These are phyloP conservation scores for Penstemon barbatus DNA, from an alignment of 257 asterid species.

Conservation along the genomic window DNA sequence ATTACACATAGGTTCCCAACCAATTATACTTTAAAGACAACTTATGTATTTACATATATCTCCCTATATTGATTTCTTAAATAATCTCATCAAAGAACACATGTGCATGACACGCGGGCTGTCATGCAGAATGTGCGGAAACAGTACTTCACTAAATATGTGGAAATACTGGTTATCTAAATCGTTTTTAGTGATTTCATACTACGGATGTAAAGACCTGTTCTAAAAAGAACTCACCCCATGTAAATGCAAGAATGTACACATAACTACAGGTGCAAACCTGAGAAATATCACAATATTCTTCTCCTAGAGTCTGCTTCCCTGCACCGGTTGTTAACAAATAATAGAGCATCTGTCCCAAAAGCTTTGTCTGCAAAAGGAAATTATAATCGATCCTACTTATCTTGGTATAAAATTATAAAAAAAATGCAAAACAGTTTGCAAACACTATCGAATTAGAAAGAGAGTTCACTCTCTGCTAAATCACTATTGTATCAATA, in stretches of 20 bases:
- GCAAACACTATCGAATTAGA: conserved; percentile 4
- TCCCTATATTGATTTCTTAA: not conserved
- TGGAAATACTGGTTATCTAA: conserved; percentile 10
- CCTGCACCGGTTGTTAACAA: conserved; percentile 94
- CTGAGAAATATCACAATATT: conserved; percentile 95
- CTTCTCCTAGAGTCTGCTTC: conserved; percentile 96
- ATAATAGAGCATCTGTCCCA: conserved; percentile 96
- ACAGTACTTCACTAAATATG: conserved; percentile 12
- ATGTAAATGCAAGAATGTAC: not conserved
- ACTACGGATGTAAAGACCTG: conserved; percentile 6
- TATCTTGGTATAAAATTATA: conserved; percentile 2
- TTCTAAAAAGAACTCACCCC: conserved; percentile 11
- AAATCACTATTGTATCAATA: not conserved
- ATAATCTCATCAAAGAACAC: not conserved
- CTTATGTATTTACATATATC: conserved; percentile 3
- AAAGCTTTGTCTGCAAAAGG: conserved; percentile 70
- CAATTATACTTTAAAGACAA: conserved; percentile 2
- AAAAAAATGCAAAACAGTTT: not conserved
- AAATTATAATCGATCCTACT: conserved; percentile 17
- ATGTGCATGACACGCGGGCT: conserved; percentile 1
- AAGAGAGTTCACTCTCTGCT: not conserved
- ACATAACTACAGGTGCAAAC: conserved; percentile 33
- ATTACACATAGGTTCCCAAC: conserved; percentile 4
- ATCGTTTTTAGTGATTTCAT: not conserved
- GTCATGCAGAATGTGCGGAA: not conserved